These are phyloP conservation scores for Microbotryum violaceum DNA, from an alignment of 1,284 basidiomycete genomes.

Conservation along the genomic window DNA sequence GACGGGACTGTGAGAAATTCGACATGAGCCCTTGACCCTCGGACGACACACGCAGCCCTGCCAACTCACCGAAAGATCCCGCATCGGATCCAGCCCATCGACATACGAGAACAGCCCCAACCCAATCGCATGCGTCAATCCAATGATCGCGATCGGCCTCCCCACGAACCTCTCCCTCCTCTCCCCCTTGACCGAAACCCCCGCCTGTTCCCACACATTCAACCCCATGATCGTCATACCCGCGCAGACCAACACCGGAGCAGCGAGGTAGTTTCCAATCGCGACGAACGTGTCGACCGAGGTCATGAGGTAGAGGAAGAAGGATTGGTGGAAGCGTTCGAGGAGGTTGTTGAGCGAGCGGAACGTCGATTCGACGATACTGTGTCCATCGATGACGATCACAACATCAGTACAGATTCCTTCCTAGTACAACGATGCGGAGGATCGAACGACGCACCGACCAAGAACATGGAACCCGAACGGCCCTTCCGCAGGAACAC, in stretches of 20 bases:
- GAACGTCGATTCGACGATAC: slow-evolving; percentile 73
- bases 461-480: slow-evolving; percentile 93
- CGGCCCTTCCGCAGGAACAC: slow-evolving; percentile 76
- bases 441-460: slow-evolving; percentile 47
- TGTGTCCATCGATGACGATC: slow-evolving; percentile 36
- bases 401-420: not conserved
- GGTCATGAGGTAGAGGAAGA: slow-evolving; percentile 86
- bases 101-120: slow-evolving; percentile 18
- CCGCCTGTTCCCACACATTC: slow-evolving; percentile 53
- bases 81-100: slow-evolving; percentile 12
- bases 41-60: slow-evolving; percentile 51
- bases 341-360: slow-evolving; percentile 85
- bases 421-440: not conserved
- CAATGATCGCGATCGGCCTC: slow-evolving; percentile 50
- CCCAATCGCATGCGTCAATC: slow-evolving; percentile 32
- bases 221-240: slow-evolving; percentile 76
- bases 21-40: slow-evolving; percentile 44
- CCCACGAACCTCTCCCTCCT: slow-evolving; percentile 45
- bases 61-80: slow-evolving; percentile 16
- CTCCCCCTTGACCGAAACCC: slow-evolving; percentile 37
- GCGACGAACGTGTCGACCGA: slow-evolving; percentile 71
- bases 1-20: not conserved
- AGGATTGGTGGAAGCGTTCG: slow-evolving; percentile 87
- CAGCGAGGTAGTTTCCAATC: slow-evolving; percentile 80
- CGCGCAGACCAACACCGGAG: slow-evolving; percentile 68